phyloP scores from a whole-genome alignment of 306 rosid species.

The Cucurbita moschata region DNA sequence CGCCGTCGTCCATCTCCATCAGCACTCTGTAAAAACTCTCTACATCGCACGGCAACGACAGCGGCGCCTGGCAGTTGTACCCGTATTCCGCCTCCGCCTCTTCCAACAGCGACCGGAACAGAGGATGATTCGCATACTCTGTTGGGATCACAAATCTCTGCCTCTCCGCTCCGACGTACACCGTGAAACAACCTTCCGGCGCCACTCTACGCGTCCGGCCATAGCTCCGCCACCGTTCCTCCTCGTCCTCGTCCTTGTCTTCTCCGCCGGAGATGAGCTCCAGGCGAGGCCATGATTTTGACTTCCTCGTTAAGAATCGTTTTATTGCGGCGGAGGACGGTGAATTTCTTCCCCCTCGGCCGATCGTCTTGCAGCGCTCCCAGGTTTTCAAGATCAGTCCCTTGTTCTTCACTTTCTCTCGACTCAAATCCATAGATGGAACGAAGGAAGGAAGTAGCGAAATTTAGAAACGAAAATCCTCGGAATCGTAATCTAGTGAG shows the following conservation, averaged over 20 bases:
- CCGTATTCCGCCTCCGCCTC: constrained; percentile 87
- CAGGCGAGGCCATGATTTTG: constrained; percentile 36
- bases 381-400: constrained; percentile 56
- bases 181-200: constrained; percentile 65
- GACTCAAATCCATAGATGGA: constrained; percentile 10
- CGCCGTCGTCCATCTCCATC: constrained; percentile 44
- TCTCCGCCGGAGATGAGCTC: not conserved
- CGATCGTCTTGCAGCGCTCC: constrained; percentile 76
- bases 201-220: constrained; percentile 13
- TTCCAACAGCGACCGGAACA: constrained; percentile 60
- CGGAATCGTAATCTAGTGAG: not conserved
- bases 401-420: constrained; percentile 20
- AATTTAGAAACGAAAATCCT: not conserved
- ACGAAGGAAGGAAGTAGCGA: not conserved
- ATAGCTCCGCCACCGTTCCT: constrained; percentile 1
- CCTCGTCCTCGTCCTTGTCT: not conserved
- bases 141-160: constrained; percentile 56
- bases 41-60: constrained; percentile 62
- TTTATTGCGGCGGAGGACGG: not conserved
- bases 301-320: constrained; percentile 17
- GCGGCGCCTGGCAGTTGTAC: constrained; percentile 50
- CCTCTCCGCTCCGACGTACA: constrained; percentile 62
- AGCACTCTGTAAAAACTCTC: constrained; percentile 43
- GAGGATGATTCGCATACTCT: constrained; percentile 56
- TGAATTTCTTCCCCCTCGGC: constrained; percentile 19